Evolutionary conservation across 768 basidiomycete genomes (phyloP).

Genomic region (Coprinopsis strossmayeri): DNA sequence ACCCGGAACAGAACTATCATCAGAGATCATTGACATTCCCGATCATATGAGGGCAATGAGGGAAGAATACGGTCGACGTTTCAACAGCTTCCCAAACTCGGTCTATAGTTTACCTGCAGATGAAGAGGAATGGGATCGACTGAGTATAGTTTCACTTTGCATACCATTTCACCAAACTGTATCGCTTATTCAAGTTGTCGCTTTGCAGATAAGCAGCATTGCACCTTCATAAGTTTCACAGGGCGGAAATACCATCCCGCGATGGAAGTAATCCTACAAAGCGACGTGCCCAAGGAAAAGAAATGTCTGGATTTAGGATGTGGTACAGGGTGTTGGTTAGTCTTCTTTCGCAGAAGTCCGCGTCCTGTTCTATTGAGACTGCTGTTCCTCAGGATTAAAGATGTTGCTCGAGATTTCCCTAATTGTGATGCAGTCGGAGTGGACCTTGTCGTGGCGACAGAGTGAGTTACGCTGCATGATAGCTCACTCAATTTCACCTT

Average conservation of each 20-base stretch:
- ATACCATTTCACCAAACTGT: not conserved
- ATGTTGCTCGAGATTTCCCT: constrained; percentile 68
- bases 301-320: constrained; percentile 71
- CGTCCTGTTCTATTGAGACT: not conserved
- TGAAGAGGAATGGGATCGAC: constrained; percentile 65
- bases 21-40: not conserved
- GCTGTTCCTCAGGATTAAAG: constrained; percentile 62
- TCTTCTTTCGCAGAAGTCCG: not conserved
- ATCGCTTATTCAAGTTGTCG: constrained; percentile 7
- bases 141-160: constrained; percentile 40
- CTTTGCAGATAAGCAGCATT: constrained; percentile 61
- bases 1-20: no score
- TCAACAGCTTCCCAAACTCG: constrained; percentile 69
- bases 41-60: not conserved
- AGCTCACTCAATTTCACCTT: no score
- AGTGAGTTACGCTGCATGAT: no score
- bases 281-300: constrained; percentile 40
- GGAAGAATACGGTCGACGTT: constrained; percentile 40
- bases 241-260: constrained; percentile 58
- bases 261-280: constrained; percentile 45
- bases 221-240: constrained; percentile 55
- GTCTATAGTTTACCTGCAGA: constrained; percentile 76
- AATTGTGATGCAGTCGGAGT: constrained; percentile 64
- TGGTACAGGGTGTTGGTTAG: constrained; percentile 71
- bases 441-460: constrained; percentile 76